Conservation (phyloP, 2,329 filamentous ascomycete species). For the Albifimbria verrucaria region DNA sequence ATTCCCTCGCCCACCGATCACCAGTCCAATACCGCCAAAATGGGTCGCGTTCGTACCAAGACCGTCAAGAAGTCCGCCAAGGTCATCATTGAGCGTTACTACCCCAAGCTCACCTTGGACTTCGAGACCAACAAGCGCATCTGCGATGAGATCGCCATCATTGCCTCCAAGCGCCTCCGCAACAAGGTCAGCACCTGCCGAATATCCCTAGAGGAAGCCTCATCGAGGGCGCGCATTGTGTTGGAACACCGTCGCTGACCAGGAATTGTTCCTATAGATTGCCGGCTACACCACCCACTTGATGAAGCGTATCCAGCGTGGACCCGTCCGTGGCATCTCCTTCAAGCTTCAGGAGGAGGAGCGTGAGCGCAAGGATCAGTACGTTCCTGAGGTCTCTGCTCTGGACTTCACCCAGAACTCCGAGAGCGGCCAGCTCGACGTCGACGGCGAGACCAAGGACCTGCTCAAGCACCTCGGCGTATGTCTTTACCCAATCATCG, state of each 20-base stretch:
- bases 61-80: conserved; percentile 81
- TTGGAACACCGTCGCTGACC: conserved; percentile 13
- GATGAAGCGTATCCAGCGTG: conserved; percentile 99
- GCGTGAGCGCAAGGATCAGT: conserved; percentile 99
- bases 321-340: conserved; percentile 98
- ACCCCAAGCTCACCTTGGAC: conserved; percentile 96
- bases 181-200: conserved; percentile 83
- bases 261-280: conserved; percentile 54
- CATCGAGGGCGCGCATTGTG: too few relatives aligned
- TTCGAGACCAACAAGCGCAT: conserved; percentile 99
- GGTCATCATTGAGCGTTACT: conserved; percentile 99
- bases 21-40: conserved; percentile 53
- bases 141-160: conserved; percentile 99
- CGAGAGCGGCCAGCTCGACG: conserved; percentile 90
- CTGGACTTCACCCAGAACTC: conserved; percentile 95
- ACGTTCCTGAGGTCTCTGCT: conserved; percentile 97
- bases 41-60: conserved; percentile 70
- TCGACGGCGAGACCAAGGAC: conserved; percentile 98
- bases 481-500: conserved; percentile 47
- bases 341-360: conserved; percentile 99
- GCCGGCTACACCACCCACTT: conserved; percentile 97
- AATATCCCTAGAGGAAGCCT: too few relatives aligned
- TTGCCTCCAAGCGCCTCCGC: conserved; percentile 96
- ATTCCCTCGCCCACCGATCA: conserved; percentile 26
- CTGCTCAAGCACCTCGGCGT: conserved; percentile 97